phyloP scores from a whole-genome alignment of 2,329 filamentous ascomycete species.

The Ophiostoma piceae region DNA sequence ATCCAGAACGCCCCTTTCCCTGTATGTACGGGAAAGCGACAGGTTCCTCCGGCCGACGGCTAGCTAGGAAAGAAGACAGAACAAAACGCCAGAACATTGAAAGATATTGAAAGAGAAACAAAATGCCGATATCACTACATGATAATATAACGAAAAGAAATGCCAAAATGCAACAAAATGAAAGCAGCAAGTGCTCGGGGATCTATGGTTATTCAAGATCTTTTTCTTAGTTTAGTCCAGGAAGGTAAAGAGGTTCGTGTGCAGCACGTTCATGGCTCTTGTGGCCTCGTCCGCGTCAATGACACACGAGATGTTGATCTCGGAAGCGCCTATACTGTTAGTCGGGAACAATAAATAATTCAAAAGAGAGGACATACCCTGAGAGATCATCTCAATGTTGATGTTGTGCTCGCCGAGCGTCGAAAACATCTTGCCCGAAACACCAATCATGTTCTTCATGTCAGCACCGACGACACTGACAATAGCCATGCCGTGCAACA shows the following conservation, averaged over 20 bases:
- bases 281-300: slow-evolving; percentile 88
- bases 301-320: slow-evolving; percentile 98
- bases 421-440: slow-evolving; percentile 90
- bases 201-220: neutral
- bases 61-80: neutral
- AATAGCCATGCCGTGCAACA: slow-evolving; percentile 90
- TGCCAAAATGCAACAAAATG: neutral
- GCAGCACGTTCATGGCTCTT: slow-evolving; percentile 89
- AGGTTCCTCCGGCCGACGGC: neutral
- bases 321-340: slow-evolving; percentile 67
- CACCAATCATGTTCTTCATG: slow-evolving; percentile 96
- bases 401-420: slow-evolving; percentile 88
- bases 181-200: slow-evolving; percentile 1
- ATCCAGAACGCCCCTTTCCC: neutral
- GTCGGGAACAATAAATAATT: neutral
- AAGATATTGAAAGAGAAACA: neutral
- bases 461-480: slow-evolving; percentile 89
- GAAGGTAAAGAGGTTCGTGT: slow-evolving; percentile 95
- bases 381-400: slow-evolving; percentile 99
- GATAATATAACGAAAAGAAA: neutral
- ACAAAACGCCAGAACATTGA: neutral
- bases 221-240: slow-evolving; percentile 54
- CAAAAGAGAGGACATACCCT: slow-evolving; percentile 56
- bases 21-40: neutral
- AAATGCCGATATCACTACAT: neutral